Conservation (phyloP, 768 basidiomycete genomes). For the Leccinum rimulosum region DNA sequence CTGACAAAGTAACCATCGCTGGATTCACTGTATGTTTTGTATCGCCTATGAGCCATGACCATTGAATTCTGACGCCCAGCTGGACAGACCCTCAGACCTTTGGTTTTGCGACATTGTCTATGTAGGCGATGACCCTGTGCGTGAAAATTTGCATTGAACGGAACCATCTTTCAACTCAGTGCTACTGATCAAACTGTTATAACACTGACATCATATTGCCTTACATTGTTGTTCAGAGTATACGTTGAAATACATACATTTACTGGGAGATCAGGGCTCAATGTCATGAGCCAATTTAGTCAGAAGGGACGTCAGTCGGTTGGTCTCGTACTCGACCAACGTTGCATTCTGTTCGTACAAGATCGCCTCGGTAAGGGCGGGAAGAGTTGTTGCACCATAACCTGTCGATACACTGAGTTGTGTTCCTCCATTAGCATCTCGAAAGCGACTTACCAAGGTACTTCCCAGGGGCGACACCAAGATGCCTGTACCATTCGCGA, state of each 20-base stretch:
- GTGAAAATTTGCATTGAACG: too few species aligned
- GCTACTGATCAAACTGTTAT: not conserved
- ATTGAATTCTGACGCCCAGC: too few species aligned
- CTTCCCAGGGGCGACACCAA: conserved; percentile 85
- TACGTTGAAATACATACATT: not conserved
- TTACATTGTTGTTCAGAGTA: not conserved
- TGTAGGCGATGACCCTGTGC: too few species aligned
- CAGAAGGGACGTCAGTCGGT: conserved; percentile 54
- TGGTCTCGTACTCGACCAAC: conserved; percentile 58
- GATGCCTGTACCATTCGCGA: conserved; percentile 83
- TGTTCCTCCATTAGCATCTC: not conserved
- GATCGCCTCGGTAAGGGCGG: conserved; percentile 76
- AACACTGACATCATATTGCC: not conserved
- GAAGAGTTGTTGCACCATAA: conserved; percentile 83
- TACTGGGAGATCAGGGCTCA: conserved; percentile 8
- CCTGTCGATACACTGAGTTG: conserved; percentile 37
- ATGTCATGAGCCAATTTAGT: conserved; percentile 43
- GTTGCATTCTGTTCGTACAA: conserved; percentile 63
- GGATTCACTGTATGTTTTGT: too few species aligned
- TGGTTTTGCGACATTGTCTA: too few species aligned
- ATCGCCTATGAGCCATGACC: too few species aligned
- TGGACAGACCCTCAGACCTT: too few species aligned
- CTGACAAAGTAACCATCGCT: too few species aligned
- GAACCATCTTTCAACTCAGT: too few species aligned
- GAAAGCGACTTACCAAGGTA: conserved; percentile 58